Conservation (phyloP, 768 basidiomycete genomes). For the Inosperma sp. region DNA sequence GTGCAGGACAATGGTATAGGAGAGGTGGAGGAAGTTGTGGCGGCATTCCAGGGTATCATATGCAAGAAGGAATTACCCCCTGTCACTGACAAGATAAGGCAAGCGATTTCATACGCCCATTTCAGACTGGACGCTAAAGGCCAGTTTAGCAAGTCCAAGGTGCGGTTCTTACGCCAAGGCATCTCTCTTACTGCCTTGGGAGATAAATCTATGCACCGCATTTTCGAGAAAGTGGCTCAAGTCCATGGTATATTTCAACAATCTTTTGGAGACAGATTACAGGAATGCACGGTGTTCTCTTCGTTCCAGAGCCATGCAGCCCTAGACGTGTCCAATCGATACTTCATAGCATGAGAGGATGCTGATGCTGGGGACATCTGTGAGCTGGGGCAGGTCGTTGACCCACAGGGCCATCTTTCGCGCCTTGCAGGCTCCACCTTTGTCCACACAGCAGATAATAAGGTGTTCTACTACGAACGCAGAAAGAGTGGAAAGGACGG, state of each 20-base stretch:
- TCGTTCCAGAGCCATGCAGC: neutral
- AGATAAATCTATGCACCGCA: neutral
- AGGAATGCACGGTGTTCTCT: neutral
- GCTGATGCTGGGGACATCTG: neutral
- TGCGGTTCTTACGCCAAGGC: too few species aligned
- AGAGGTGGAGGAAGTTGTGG: too few species aligned
- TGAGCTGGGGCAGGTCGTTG: neutral
- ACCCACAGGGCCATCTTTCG: neutral
- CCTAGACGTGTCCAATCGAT: slow-evolving; percentile 2
- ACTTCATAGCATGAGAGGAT: neutral
- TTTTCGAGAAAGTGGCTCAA: neutral
- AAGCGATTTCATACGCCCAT: too few species aligned
- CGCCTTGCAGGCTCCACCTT: neutral
- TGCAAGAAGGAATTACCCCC: too few species aligned
- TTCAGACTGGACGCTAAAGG: too few species aligned
- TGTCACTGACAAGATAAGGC: too few species aligned
- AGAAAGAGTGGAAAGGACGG: neutral
- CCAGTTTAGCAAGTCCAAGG: too few species aligned
- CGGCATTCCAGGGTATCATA: too few species aligned
- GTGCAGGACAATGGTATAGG: neutral
- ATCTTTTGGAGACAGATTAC: neutral
- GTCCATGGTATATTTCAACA: neutral
- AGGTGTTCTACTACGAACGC: neutral
- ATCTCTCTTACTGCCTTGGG: neutral
- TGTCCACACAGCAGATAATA: slow-evolving; percentile 9